Evolutionary conservation across 2,329 filamentous ascomycete species (phyloP).

Genomic region (Talaromyces sp.): DNA sequence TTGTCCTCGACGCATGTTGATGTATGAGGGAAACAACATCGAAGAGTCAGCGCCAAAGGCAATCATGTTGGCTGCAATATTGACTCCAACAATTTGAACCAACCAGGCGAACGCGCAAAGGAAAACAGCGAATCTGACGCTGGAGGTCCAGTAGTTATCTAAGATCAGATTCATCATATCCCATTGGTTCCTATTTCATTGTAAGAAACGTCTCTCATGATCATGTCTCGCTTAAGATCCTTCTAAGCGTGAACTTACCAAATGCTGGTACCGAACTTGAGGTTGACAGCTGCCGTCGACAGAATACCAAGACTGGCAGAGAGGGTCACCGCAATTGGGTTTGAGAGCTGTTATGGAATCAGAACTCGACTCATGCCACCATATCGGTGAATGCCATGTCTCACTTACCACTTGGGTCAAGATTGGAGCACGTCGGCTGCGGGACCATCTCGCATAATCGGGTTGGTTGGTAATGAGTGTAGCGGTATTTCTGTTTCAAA

Average conservation of each 20-base stretch:
- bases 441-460: slow-evolving; percentile 42
- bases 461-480: slow-evolving; percentile 44
- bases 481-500: slow-evolving; percentile 26
- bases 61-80: slow-evolving; percentile 37
- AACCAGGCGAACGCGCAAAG: slow-evolving; percentile 36
- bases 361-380: neutral
- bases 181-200: slow-evolving; percentile 26
- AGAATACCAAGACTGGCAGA: slow-evolving; percentile 45
- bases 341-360: slow-evolving; percentile 29
- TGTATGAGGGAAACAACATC: slow-evolving; percentile 48
- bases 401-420: slow-evolving; percentile 36
- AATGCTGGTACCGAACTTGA: slow-evolving; percentile 36
- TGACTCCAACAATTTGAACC: slow-evolving; percentile 37
- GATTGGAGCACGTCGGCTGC: slow-evolving; percentile 35
- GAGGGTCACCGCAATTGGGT: slow-evolving; percentile 42
- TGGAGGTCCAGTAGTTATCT: slow-evolving; percentile 29
- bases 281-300: slow-evolving; percentile 44
- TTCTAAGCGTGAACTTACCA: slow-evolving; percentile 19
- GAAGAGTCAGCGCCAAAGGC: slow-evolving; percentile 35
- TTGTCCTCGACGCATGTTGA: slow-evolving; percentile 54
- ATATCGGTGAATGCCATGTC: neutral
- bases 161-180: slow-evolving; percentile 34
- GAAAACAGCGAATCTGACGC: slow-evolving; percentile 40
- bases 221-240: neutral
- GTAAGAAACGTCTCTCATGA: neutral